Base-by-base conservation (phyloP, 192 early-diverging fungal species). In the Chytriomyces sp. region DNA sequence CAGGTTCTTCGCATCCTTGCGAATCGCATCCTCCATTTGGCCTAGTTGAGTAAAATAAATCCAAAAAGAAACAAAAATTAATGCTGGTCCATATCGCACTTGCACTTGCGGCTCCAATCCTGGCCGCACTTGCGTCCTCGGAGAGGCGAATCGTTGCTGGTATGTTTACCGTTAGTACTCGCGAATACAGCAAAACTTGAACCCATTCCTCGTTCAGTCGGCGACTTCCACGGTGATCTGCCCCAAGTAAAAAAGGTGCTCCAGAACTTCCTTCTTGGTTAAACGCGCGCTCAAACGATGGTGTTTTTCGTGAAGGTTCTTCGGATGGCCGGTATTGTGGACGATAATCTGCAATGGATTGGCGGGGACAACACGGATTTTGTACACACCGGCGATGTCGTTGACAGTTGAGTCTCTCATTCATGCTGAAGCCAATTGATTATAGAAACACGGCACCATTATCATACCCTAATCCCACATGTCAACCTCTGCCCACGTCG, bases 341-440 rank as follows among this genome's bases (percentile, higher is more conserved):
- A 93, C 69, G 67, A 82, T 3, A 82, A 86, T 11, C 81, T 70
- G n/a, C 82, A 91, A 59, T 94, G 92, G 92, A 78, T 79, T 43
- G 91, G 84, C 1, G 16, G 73, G 71, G 45, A 63, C 9, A 79
- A 87, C 35, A 85, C 89, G 6, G 80, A 82, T 7, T 86, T 92
- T 71, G 89, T 93, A 7, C 91, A 92, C 71, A 92, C 91, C 86
- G 92, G 92, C 7, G 93, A 94, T 78, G 86, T 94, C 4, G 89
- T 94, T 6, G 93, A 94, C 75, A 70, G 93, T 45, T 92, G 93
- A 35, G 35, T 35, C 35, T 35, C 35, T 35, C 35, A 35, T 35
- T 35, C 35, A 35, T 35, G 4, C 4, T 3, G 35, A 35, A 1
- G 35, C 35, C 35, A 35, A 35, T 35, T 35, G 35, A 35, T 35